Evolutionary conservation across 106 monocot genomes (phyloP).

Genomic region (Platanthera zijinensis): DNA sequence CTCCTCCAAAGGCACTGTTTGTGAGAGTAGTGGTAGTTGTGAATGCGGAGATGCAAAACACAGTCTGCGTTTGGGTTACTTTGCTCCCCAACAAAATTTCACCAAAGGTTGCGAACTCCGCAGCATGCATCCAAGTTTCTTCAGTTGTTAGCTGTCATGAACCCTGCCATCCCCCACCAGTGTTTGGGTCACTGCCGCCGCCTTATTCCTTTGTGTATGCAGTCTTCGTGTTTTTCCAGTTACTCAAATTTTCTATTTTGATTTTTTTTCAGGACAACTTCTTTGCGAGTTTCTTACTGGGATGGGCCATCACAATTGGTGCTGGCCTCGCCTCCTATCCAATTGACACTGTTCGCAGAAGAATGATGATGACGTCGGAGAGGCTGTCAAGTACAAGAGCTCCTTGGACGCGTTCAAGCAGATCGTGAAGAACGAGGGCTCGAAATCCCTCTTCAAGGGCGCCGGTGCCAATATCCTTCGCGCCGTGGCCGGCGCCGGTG

Average conservation of each 20-base stretch:
- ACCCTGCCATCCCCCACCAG: not conserved
- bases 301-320: conserved; percentile 15
- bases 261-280: conserved; percentile 13
- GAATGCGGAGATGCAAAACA: too few relatives aligned
- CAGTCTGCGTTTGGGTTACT: too few relatives aligned
- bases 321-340: conserved; percentile 21
- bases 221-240: not conserved
- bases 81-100: too few relatives aligned
- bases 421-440: conserved; percentile 18
- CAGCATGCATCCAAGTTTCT: not conserved
- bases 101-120: too few relatives aligned
- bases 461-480: conserved; percentile 18
- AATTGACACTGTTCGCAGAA: conserved; percentile 15
- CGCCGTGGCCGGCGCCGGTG: conserved; percentile 16
- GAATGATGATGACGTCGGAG: conserved; percentile 22
- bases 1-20: too few relatives aligned
- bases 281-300: conserved; percentile 15
- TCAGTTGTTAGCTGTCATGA: not conserved
- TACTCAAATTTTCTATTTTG: not conserved
- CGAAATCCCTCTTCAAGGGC: conserved; percentile 17
- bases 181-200: not conserved
- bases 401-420: conserved; percentile 13
- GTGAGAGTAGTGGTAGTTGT: too few relatives aligned
- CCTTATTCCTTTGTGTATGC: not conserved
- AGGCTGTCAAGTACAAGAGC: conserved; percentile 22